Evolutionary conservation across 192 early-diverging fungal species (phyloP), one percentile per base, ranked within the genome.

Genomic region (Pilaira anomala): DNA sequence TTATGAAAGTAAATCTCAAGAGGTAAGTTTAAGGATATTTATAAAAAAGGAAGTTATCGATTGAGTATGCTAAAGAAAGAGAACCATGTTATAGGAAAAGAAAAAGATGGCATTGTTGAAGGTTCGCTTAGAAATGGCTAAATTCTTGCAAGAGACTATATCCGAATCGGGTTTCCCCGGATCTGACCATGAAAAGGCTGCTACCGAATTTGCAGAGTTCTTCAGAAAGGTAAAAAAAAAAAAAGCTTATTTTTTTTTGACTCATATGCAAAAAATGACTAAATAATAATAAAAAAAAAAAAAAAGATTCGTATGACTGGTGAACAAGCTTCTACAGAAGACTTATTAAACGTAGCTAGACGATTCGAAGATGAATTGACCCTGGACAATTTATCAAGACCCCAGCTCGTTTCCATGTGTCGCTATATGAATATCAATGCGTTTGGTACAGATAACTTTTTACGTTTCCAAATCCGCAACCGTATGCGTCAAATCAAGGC

Each of bases 401-500:
- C 93, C 36, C 96, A 98, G 77, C 85, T 98, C 19, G 93, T 95
- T 33, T 89, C 87, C 74, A 95, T 98, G 87, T 91, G 90, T 68
- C 86, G 91, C 57, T 98, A 92, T 80, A 94, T 98, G 94, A 88
- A 88, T 62, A 82, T 96, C 60, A 94, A 93, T 54, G 89, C 92
- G n/a, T 98, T 97, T 74, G 96, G 96, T 39, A 95, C 94, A n/a
- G 96, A 98, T 78, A 88, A 92, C 53, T 95, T 93, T 70, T 84
- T 98, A 60, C 87, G 93, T 60, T 90, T 92, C 78, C 92, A 92
- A 75, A 93, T 98, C 68, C 87, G 93, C 21, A 87, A 89, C 62
- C 83, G 88, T 60, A 91, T 97, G 85, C 78, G 80, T 40, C 85
- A 90, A 52, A 88, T 98, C 62, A 86, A 91, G 49, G 82, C 85